Percentiles rank a stretch among this genome's conserved stretches.
Conservation (phyloP, 2,329 filamentous ascomycete species). For the Neonectria ditissima region DNA sequence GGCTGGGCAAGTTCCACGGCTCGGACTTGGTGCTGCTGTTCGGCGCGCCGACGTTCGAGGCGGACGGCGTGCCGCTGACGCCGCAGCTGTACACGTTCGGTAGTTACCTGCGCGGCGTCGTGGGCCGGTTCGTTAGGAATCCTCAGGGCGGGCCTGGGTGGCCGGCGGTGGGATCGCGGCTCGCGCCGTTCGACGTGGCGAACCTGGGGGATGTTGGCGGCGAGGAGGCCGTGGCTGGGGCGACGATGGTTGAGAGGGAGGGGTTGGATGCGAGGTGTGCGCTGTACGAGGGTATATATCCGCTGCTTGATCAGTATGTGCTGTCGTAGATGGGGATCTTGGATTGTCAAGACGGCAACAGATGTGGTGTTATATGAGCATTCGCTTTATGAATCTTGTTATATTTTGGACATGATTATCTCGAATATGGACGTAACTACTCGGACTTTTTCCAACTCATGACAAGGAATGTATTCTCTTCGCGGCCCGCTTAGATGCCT, state of each 20-base stretch:
- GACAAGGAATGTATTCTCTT: background rate
- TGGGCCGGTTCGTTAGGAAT: conserved; percentile 42
- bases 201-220: conserved; percentile 37
- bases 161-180: conserved; percentile 39
- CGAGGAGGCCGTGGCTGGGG: conserved; percentile 15
- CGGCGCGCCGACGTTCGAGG: conserved; percentile 31
- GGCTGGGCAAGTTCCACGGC: conserved; percentile 44
- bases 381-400: background rate
- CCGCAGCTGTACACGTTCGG: conserved; percentile 40
- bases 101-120: conserved; percentile 39
- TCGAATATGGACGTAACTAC: conserved; percentile 25
- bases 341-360: background rate
- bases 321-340: conserved; percentile 8
- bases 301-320: conserved; percentile 30
- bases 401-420: background rate
- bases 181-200: conserved; percentile 36
- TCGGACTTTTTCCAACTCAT: background rate
- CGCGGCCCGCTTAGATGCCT: conserved; percentile 10
- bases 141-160: conserved; percentile 42
- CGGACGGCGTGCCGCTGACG: conserved; percentile 19
- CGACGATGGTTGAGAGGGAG: conserved; percentile 32
- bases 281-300: conserved; percentile 35
- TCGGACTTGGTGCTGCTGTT: conserved; percentile 44
- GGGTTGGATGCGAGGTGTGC: conserved; percentile 36
- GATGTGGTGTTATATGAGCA: background rate